Evolutionary conservation across 345 rosid species (phyloP).

Genomic region (Lepidium didymum): DNA sequence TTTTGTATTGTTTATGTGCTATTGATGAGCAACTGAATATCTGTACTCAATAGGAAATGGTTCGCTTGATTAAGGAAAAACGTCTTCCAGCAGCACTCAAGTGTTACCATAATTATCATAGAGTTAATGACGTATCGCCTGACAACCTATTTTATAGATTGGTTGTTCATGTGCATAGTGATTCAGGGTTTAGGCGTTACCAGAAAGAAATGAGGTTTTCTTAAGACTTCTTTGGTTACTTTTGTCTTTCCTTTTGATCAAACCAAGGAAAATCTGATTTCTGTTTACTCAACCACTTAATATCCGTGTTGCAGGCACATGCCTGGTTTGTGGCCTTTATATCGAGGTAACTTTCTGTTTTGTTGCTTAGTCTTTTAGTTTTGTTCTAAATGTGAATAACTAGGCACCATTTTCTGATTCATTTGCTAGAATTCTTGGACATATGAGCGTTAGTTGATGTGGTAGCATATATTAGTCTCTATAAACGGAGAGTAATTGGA

Average conservation of each 20-base stretch:
- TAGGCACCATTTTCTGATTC: neutral
- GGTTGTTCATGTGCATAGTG: slow-evolving; percentile 90
- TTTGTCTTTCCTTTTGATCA: slow-evolving; percentile 1
- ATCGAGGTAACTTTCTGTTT: slow-evolving; percentile 62
- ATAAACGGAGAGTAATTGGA: slow-evolving; percentile 1
- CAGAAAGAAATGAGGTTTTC: slow-evolving; percentile 92
- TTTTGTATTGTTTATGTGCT: neutral
- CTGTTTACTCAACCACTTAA: neutral
- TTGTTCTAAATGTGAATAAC: neutral
- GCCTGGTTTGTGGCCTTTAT: slow-evolving; percentile 88
- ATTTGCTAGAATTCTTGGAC: neutral
- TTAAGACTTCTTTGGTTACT: slow-evolving; percentile 4
- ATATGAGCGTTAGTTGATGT: neutral
- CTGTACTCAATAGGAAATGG: slow-evolving; percentile 62
- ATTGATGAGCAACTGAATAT: slow-evolving; percentile 5
- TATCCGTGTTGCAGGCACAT: slow-evolving; percentile 48
- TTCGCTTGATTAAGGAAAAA: slow-evolving; percentile 73
- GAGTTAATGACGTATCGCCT: slow-evolving; percentile 46
- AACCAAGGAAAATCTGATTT: slow-evolving; percentile 13
- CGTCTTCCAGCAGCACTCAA: slow-evolving; percentile 80
- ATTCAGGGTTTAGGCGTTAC: slow-evolving; percentile 79
- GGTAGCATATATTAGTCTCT: neutral
- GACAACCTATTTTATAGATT: slow-evolving; percentile 76
- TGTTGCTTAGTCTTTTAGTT: neutral
- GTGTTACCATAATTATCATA: slow-evolving; percentile 84